Base-by-base conservation (phyloP, 2,329 filamentous ascomycete genomes). In the Ceratocystis smalleyi region DNA sequence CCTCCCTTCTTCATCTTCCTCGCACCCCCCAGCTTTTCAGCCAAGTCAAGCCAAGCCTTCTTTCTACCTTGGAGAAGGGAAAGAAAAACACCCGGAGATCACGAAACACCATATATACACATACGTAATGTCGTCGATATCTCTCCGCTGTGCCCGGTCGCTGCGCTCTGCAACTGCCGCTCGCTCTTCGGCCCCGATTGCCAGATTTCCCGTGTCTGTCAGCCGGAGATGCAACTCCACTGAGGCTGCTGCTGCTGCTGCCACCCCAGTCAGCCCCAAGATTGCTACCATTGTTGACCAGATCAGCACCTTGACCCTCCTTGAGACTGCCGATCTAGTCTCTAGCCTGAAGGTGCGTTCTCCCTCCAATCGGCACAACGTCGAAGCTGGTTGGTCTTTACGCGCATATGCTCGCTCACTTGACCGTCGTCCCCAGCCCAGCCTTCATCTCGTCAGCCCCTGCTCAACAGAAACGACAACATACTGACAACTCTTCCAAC, bases 261-360 rank as follows among this genome's bases (percentile, higher is more conserved):
- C 62, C 35, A 40, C 35, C 65, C 75, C 82, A 71, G 76, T 79
- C 68, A 95, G 89, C 77, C 91, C 94, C 68, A 99, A 99, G 83
- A 96, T 99, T 72, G 77, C 86, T 70, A 84, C 83, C 67, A 99
- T 99, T 73, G 94, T 99, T 72, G 91, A 99, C 75, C 91, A 99
- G 78, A 99, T 99, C 76, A 95, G 92, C 78, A 86, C 94, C 83
- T 87, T 99, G 83, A 99, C 91, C 55, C 82, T 99, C 66, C 79
- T 99, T 71, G 95, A 99, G 83, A 99, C 94, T 47, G 92, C 95
- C 66, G 94, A 97, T 74, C 81, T 99, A 67, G 94, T 99, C 64
- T 85, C 91, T 64, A 90, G 85, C 76, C 80, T 99, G 74, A 99
- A 99, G 88, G 94, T 97, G 77, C 62, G 72, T 66, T 60, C 43